phyloP scores from a whole-genome alignment of 2,329 filamentous ascomycete genomes.

The Colletotrichum melonis region DNA sequence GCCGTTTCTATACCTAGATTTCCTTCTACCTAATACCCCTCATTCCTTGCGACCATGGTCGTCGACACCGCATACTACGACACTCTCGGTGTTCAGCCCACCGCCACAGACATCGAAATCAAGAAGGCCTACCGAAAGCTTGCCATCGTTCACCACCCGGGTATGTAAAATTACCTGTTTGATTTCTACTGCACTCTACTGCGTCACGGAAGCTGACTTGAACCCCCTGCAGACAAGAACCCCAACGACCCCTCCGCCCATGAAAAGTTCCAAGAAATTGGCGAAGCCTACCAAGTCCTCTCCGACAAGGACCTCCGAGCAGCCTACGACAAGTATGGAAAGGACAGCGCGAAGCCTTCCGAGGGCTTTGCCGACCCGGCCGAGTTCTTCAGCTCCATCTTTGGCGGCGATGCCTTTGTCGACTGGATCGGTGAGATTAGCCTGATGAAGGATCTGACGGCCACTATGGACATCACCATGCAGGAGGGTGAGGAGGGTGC shows the following conservation, averaged over 20 bases:
- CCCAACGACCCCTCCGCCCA: constrained; percentile 94
- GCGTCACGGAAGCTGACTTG: constrained; percentile 15
- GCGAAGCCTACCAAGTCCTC: constrained; percentile 82
- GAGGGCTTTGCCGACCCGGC: constrained; percentile 95
- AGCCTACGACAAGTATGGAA: constrained; percentile 96
- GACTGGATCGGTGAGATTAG: constrained; percentile 99
- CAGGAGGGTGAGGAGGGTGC: constrained; percentile 78
- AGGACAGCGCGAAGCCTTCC: constrained; percentile 90
- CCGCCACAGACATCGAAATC: constrained; percentile 90
- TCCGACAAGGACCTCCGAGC: constrained; percentile 88
- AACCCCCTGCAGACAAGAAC: constrained; percentile 81
- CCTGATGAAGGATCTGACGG: constrained; percentile 97
- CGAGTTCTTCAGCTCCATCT: constrained; percentile 99
- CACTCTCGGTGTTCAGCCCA: constrained; percentile 83
- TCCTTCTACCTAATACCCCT: constrained; percentile 9
- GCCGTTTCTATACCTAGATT: neutral
- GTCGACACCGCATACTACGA: constrained; percentile 92
- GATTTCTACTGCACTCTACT: neutral
- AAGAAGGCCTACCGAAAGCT: constrained; percentile 97
- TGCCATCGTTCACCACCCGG: constrained; percentile 92
- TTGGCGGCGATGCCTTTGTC: constrained; percentile 93
- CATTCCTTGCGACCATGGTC: constrained; percentile 71
- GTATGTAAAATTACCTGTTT: constrained; percentile 54
- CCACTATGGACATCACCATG: constrained; percentile 98
- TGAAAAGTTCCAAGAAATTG: constrained; percentile 91